Base-by-base conservation (phyloP, 1,284 basidiomycete genomes). In the Apiotrichum veenhuisii region DNA sequence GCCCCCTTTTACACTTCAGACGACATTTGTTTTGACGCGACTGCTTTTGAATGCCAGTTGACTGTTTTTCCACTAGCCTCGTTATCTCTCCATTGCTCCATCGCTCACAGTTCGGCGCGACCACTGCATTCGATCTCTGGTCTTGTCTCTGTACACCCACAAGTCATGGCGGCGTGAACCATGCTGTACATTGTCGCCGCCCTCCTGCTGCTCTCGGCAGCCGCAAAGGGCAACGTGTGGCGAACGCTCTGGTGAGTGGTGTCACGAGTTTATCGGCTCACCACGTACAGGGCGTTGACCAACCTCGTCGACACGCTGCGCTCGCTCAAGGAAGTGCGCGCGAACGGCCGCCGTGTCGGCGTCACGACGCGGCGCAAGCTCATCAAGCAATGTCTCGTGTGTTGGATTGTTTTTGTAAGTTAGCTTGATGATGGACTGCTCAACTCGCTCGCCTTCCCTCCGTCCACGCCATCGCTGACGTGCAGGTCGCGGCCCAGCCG, bases 361-460 rank as follows among this genome's bases (percentile, higher is more conserved):
- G 43, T 62, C 1, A 47, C 55, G 0, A 71, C 69, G 2, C 40
- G 71, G 18, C 60, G 64, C 23, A 65, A 61, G 30, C 61, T 63
- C 10, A 66, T 73, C 58, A 46, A 65, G 18, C 62, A 70, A 4
- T 55, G 58, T 23, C 47, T 75, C 27, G 53, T 62, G 1, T 60
- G 64, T 45, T 75, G 73, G 73, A 52, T 69, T 3, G 56, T 68
- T 11, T 68, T 63, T 50, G 73, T 73, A 45, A 52, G 71, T 57
- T 18, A 8, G 9, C 2, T 38, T 10, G 20, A 34, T 1, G 22
- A n/a, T n/a, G n/a, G n/a, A n/a, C n/a, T n/a, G n/a, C n/a, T n/a
- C 48, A 5, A 26, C 30, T 3, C 37, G 27, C 22, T 30, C 37
- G n/a, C n/a, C n/a, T n/a, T n/a, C n/a, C n/a, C n/a, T n/a, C 38